Evolutionary conservation across 2,329 filamentous ascomycete genomes (phyloP).

Genomic region (Plenodomus lindquistii): DNA sequence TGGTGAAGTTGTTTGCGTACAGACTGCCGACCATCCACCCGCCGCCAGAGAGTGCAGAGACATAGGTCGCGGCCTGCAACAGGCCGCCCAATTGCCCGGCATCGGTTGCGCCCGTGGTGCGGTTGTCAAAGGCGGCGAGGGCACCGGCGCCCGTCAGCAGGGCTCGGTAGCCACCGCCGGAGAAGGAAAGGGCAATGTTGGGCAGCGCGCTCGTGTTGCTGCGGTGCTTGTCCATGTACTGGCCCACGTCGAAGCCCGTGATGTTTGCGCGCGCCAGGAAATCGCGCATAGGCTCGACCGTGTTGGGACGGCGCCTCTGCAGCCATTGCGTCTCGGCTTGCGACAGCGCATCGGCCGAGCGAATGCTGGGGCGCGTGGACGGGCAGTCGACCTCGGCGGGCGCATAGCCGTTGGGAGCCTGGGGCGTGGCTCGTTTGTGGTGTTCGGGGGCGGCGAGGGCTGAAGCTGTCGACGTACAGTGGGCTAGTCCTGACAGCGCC

Average conservation of each 20-base stretch:
- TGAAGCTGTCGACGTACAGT: no score
- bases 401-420: constrained; percentile 70
- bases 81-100: constrained; percentile 76
- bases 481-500: background rate
- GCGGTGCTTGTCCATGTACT: constrained; percentile 67
- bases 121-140: constrained; percentile 75
- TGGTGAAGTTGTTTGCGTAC: constrained; percentile 77
- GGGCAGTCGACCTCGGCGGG: constrained; percentile 73
- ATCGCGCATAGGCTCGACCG: constrained; percentile 72
- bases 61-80: constrained; percentile 78
- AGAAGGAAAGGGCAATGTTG: constrained; percentile 76
- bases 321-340: constrained; percentile 75
- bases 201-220: constrained; percentile 62
- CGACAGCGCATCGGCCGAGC: constrained; percentile 66
- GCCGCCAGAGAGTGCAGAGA: constrained; percentile 80
- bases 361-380: constrained; percentile 67
- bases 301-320: constrained; percentile 69
- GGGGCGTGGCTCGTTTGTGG: constrained; percentile 53
- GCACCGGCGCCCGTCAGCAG: constrained; percentile 82
- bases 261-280: constrained; percentile 75
- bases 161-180: constrained; percentile 86
- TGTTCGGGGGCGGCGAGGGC: background rate
- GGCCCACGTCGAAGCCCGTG: constrained; percentile 72
- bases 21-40: constrained; percentile 84
- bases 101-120: constrained; percentile 65